A percentile compares a stretch with the other conserved stretches of the same genome.
These are phyloP conservation scores for Leptodermis oblonga DNA, from an alignment of 257 asterid species.

Conservation along the genomic window DNA sequence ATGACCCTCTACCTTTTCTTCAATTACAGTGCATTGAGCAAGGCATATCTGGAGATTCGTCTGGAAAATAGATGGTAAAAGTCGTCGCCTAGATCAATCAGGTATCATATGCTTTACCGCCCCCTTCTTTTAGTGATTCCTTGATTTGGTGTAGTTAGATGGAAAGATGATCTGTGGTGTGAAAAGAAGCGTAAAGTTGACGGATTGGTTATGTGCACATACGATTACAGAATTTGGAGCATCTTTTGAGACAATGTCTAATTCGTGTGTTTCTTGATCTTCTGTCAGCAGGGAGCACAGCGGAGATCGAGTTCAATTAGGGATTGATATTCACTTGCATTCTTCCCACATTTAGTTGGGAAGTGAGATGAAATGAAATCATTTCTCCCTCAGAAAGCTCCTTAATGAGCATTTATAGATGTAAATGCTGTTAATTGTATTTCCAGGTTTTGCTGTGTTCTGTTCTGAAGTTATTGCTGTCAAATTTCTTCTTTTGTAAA, in stretches of 20 bases:
- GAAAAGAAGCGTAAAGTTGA: background rate
- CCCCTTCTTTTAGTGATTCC: background rate
- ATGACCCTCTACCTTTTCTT: slow-evolving; percentile 5
- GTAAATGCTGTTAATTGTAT: background rate
- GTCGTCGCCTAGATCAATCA: background rate
- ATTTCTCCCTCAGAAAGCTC: background rate
- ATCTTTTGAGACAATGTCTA: background rate
- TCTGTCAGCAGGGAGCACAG: background rate
- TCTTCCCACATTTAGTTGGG: background rate
- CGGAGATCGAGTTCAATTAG: background rate
- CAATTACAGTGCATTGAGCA: slow-evolving; percentile 68
- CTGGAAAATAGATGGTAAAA: slow-evolving; percentile 16
- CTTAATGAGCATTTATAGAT: background rate
- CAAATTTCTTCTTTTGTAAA: background rate
- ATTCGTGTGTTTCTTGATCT: background rate
- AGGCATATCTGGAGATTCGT: slow-evolving; percentile 42
- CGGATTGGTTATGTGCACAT: background rate
- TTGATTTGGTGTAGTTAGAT: background rate
- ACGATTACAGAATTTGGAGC: background rate
- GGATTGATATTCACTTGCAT: background rate
- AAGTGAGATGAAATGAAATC: slow-evolving; percentile 6
- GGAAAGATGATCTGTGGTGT: background rate
- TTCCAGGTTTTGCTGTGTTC: background rate
- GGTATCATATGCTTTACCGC: background rate
- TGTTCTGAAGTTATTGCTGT: background rate